Evolutionary conservation across 768 basidiomycete species (phyloP).

Genomic region (Lyophyllum atratum): DNA sequence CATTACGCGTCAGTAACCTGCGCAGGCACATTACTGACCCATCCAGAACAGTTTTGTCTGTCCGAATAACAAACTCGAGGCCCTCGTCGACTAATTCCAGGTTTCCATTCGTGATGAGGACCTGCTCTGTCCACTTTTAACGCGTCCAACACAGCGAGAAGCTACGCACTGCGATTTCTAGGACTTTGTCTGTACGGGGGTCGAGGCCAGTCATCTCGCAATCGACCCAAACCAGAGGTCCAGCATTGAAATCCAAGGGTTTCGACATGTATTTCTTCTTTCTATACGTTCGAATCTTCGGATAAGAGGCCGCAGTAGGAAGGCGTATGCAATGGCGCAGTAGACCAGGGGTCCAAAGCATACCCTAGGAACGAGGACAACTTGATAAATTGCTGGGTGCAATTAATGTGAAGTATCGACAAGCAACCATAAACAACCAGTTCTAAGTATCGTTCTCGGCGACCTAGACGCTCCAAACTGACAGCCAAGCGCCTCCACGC

Average conservation of each 20-base stretch:
- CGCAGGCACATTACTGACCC: conserved; percentile 43
- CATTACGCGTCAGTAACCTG: neutral
- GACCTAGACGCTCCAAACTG: too few species aligned
- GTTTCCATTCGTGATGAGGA: conserved; percentile 86
- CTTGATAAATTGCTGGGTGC: neutral
- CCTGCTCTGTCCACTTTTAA: conserved; percentile 38
- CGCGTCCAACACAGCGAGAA: neutral
- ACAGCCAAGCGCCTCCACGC: neutral
- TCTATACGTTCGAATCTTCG: neutral
- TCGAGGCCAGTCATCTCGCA: conserved; percentile 88
- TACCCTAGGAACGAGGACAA: neutral
- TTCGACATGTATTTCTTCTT: conserved; percentile 13
- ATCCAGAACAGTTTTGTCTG: conserved; percentile 70
- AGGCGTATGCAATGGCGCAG: conserved; percentile 11
- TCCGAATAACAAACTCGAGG: conserved; percentile 72
- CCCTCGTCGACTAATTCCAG: conserved; percentile 82
- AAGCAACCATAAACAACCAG: neutral
- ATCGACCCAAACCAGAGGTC: conserved; percentile 83
- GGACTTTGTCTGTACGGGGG: conserved; percentile 62
- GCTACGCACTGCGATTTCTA: conserved; percentile 74
- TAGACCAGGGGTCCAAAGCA: conserved; percentile 13
- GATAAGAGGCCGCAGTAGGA: neutral
- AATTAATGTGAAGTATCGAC: neutral
- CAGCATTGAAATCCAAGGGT: conserved; percentile 50
- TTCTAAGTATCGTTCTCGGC: neutral